These are phyloP conservation scores for Tetraselmis striata DNA, from an alignment of 139 green algal genomes.

Conservation along the genomic window DNA sequence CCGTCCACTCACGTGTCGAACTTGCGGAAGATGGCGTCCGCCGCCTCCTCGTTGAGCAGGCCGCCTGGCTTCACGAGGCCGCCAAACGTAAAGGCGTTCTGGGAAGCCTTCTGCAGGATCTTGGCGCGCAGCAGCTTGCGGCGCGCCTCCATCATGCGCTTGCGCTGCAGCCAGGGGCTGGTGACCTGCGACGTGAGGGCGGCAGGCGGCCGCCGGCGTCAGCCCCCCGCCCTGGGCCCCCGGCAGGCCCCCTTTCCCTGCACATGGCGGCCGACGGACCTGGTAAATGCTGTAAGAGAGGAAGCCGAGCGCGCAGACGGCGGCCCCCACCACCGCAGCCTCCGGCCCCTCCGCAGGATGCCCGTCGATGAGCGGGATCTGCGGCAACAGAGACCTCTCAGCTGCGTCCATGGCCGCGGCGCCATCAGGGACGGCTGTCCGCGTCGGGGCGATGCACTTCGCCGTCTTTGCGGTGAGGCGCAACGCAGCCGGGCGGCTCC, in stretches of 20 bases:
- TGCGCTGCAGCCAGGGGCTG: conserved; percentile 28
- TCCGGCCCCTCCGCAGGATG: neutral
- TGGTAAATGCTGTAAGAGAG: conserved; percentile 26
- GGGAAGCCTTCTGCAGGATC: neutral
- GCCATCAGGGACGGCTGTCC: no score
- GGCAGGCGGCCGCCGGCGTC: no score
- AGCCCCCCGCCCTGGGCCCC: no score
- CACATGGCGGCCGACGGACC: no score
- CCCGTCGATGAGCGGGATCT: neutral
- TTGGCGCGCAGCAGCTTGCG: neutral
- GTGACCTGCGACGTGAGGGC: no score
- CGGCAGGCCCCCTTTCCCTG: no score
- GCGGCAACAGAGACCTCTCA: no score
- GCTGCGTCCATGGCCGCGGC: no score
- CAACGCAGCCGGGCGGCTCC: no score
- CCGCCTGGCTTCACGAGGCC: neutral
- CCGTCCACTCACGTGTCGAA: neutral
- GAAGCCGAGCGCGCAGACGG: conserved; percentile 6
- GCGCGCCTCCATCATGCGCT: conserved; percentile 20
- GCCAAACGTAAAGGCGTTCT: neutral
- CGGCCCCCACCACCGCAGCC: neutral
- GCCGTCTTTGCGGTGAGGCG: no score
- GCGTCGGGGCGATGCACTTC: no score
- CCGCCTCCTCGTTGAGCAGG: neutral
- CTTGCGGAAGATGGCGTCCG: neutral